A percentile compares a stretch with the other conserved stretches of the same genome.
phyloP scores from a whole-genome alignment of 2,329 filamentous ascomycete genomes.

The Penicillium sp. region DNA sequence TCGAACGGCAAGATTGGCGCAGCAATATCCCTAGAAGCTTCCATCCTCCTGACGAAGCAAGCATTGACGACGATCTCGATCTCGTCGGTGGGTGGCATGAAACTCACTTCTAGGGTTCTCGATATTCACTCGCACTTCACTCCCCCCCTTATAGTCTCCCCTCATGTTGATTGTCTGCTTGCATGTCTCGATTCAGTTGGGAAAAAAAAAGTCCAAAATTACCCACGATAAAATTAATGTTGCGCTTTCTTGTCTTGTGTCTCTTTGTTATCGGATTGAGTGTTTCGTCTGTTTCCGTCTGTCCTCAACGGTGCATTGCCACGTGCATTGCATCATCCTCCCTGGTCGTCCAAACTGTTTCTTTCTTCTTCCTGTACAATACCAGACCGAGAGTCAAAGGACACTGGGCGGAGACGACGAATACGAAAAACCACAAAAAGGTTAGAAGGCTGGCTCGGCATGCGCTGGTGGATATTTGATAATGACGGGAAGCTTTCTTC shows the following conservation, averaged over 20 bases:
- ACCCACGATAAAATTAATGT: conserved; percentile 26
- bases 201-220: conserved; percentile 27
- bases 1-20: conserved; percentile 49
- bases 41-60: conserved; percentile 51
- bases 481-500: conserved; percentile 12
- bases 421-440: conserved; percentile 26
- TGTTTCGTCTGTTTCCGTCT: conserved; percentile 14
- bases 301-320: conserved; percentile 4
- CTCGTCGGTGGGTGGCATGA: conserved; percentile 92
- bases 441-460: conserved; percentile 23
- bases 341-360: conserved; percentile 9
- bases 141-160: conserved; percentile 6
- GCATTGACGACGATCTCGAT: conserved; percentile 70
- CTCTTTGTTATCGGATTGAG: conserved; percentile 17
- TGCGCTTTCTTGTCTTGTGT: conserved; percentile 15
- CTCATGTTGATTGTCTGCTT: conserved; percentile 17
- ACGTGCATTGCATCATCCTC: neutral
- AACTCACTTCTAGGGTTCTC: conserved; percentile 54
- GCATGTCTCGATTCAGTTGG: conserved; percentile 20
- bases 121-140: conserved; percentile 8
- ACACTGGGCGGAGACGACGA: conserved; percentile 6
- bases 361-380: conserved; percentile 19
- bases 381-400: conserved; percentile 16
- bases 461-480: conserved; percentile 9
- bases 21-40: conserved; percentile 33